A percentile compares a stretch with the other conserved stretches of the same genome.
Conservation (phyloP, 495 filamentous ascomycete genomes). For the Amorphotheca resinae region DNA sequence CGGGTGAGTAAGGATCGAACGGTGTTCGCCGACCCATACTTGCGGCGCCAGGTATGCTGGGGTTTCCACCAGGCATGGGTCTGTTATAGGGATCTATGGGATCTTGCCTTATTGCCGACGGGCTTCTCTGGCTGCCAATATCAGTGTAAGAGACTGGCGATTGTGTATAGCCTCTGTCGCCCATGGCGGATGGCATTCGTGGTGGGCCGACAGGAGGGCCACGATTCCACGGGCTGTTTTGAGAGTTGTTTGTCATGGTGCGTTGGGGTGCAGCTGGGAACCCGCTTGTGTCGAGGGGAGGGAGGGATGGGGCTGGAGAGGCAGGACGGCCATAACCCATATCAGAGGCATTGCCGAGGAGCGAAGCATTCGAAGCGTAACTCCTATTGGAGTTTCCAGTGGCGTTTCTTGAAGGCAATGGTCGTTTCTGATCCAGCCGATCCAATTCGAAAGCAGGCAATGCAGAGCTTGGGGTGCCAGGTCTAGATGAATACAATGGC, state of each 20-base stretch:
- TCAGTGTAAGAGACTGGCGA: slow-evolving; percentile 17
- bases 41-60: slow-evolving; percentile 5
- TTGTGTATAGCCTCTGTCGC: slow-evolving; percentile 17
- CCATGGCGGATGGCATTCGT: slow-evolving; percentile 17
- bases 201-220: slow-evolving; percentile 9
- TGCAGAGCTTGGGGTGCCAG: slow-evolving; percentile 30
- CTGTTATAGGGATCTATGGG: slow-evolving; percentile 11
- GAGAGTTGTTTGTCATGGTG: slow-evolving; percentile 15
- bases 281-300: slow-evolving; percentile 24
- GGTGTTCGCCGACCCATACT: slow-evolving; percentile 13
- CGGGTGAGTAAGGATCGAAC: slow-evolving; percentile 9
- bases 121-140: neutral
- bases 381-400: slow-evolving; percentile 27
- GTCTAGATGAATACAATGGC: slow-evolving; percentile 45
- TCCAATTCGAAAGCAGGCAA: slow-evolving; percentile 34
- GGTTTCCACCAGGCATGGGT: slow-evolving; percentile 13
- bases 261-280: slow-evolving; percentile 23
- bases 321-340: slow-evolving; percentile 44
- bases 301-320: slow-evolving; percentile 31
- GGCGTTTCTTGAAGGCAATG: slow-evolving; percentile 25
- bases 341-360: slow-evolving; percentile 43
- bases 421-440: slow-evolving; percentile 32
- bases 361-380: slow-evolving; percentile 44
- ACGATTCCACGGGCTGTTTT: slow-evolving; percentile 10
- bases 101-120: too few species aligned